These are phyloP conservation scores for Haplosporangium sp. DNA, from an alignment of 371 early-diverging fungal genomes.

Conservation along the genomic window DNA sequence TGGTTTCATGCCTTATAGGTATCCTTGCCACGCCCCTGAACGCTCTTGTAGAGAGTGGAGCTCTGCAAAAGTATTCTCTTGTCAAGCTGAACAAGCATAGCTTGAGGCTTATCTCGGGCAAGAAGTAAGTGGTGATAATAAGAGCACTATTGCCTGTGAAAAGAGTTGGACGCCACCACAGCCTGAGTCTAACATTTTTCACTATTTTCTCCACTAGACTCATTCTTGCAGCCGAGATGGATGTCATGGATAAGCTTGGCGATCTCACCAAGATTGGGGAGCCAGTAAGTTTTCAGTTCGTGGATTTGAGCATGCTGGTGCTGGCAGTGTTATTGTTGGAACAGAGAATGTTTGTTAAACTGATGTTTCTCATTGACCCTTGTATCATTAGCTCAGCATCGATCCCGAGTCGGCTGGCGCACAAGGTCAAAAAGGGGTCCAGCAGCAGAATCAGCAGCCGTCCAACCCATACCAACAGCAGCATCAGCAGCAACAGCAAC, in stretches of 20 bases:
- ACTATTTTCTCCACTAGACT: conserved; percentile 14
- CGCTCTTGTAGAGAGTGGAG: conserved; percentile 58
- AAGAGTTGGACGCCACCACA: background rate
- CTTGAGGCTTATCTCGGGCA: conserved; percentile 68
- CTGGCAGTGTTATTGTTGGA: background rate
- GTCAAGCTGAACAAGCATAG: conserved; percentile 63
- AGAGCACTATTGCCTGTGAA: background rate
- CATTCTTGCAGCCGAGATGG: conserved; percentile 47
- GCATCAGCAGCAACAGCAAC: conserved; percentile 24
- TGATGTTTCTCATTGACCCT: background rate
- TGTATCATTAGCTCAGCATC: conserved; percentile 23
- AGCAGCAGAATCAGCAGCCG: conserved; percentile 16
- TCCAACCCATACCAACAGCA: conserved; percentile 12
- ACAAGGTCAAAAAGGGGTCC: conserved; percentile 7
- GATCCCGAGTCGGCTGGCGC: conserved; percentile 21
- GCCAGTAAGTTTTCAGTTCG: conserved; percentile 36
- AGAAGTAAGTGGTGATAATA: conserved; percentile 50
- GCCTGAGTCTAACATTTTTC: background rate
- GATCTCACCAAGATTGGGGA: conserved; percentile 57
- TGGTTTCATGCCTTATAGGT: conserved; percentile 46
- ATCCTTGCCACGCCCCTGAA: conserved; percentile 75
- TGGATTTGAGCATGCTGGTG: no score
- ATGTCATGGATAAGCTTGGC: conserved; percentile 54
- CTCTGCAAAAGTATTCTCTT: conserved; percentile 63
- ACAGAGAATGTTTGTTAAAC: background rate